Evolutionary conservation across 2,329 filamentous ascomycete genomes (phyloP), one percentile per base, ranked within the genome.

Genomic region (Cladophialophora bantiana): DNA sequence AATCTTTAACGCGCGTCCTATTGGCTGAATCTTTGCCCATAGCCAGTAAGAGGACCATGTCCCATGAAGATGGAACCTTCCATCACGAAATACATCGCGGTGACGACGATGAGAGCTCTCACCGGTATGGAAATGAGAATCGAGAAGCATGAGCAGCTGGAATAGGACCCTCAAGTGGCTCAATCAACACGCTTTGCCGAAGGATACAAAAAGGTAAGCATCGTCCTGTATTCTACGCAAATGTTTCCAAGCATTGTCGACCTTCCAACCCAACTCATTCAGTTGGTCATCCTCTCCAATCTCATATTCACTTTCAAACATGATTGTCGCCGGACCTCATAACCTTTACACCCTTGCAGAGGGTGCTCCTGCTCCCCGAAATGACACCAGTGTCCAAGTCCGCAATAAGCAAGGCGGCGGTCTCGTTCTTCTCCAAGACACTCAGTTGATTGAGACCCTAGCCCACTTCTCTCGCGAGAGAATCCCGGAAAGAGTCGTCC

Each of bases 401-500:
- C 56, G 42, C 13, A 71, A 59, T 56, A 58, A 53, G 34, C 52
- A 62, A 1, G 65, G 65, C 13, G 75, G 75, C 18, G 81, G 82
- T 7, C 76, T 85, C 4, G 77, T 79, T 1, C 76, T 84, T 1
- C 77, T 88, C 0, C 81, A 85, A 67, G 85, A 88, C 71, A 87
- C 85, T n/a, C 85, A 88, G 59, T 73, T 89, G n/a, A 84, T 89
- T 65, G 86, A 89, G 68, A 83, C 85, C 0, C 77, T 89, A 0
- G 83, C 87, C 1, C 86, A 89, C 73, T 89, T 89, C 72, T 83
- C 85, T 65, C 82, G 86, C 6, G 86, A 89, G 75, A 78, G 87
- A 26, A 89, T 89, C 18, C 87, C 87, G 0, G 87, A 88, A 74
- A 77, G 86, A 74, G 80, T 88, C 1, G 86, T 89, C 2, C 86